phyloP scores from a whole-genome alignment of 2,329 filamentous ascomycete genomes.

The Clonostachys rhizophaga region DNA sequence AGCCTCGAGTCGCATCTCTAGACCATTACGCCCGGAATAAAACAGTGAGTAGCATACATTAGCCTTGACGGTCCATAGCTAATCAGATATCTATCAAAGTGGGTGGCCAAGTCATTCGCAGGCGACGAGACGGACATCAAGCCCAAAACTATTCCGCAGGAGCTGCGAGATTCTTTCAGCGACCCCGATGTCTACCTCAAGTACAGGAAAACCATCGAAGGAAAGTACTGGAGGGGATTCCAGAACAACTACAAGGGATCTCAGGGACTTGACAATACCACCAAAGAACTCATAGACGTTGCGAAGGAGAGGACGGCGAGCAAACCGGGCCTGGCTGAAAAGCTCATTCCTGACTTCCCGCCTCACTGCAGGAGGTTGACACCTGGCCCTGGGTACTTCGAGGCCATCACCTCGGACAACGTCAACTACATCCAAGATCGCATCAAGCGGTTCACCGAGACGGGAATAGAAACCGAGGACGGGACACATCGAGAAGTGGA shows the following conservation, averaged over 20 bases:
- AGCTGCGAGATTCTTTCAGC: constrained; percentile 35
- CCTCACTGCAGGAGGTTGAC: constrained; percentile 14
- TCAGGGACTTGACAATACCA: not conserved
- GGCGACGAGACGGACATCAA: constrained; percentile 48
- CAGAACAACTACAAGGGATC: constrained; percentile 40
- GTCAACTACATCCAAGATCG: not conserved
- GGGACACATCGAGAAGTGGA: not conserved
- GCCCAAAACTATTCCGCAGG: constrained; percentile 47
- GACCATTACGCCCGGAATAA: constrained; percentile 30
- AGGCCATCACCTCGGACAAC: constrained; percentile 10
- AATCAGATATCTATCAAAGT: constrained; percentile 32
- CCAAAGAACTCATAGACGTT: constrained; percentile 3
- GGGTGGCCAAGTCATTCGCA: constrained; percentile 50
- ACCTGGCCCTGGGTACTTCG: constrained; percentile 13
- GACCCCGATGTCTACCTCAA: constrained; percentile 35
- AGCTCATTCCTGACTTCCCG: constrained; percentile 11
- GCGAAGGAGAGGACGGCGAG: not conserved
- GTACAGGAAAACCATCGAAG: constrained; percentile 37
- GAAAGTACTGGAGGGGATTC: not conserved
- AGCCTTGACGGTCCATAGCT: constrained; percentile 22
- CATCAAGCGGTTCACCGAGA: not conserved
- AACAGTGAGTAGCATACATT: constrained; percentile 28
- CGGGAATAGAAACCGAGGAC: not conserved
- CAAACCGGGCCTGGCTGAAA: not conserved
- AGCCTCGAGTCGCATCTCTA: constrained; percentile 24